Evolutionary conservation across 768 basidiomycete species (phyloP).

Genomic region (Arthromyces matolae): DNA sequence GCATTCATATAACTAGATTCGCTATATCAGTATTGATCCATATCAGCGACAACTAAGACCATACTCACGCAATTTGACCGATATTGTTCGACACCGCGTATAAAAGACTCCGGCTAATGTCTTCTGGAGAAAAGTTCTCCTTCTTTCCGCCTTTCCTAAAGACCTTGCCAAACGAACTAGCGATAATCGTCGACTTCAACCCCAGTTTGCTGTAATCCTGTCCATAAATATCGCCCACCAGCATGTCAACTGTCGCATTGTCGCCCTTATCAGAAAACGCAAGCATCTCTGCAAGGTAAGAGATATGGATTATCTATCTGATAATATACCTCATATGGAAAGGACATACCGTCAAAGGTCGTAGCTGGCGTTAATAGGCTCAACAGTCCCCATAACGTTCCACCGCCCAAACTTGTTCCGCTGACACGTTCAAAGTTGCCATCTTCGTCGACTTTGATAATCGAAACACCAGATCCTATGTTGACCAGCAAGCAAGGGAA

Average conservation of each 20-base stretch:
- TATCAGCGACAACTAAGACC: constrained; percentile 1
- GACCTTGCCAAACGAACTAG: constrained; percentile 97
- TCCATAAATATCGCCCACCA: constrained; percentile 99
- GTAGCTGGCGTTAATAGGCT: constrained; percentile 93
- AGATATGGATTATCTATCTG: constrained; percentile 1
- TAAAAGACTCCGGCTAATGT: constrained; percentile 90
- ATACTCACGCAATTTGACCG: constrained; percentile 95
- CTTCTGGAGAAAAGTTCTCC: constrained; percentile 79
- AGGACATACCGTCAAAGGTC: constrained; percentile 89
- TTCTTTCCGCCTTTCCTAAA: constrained; percentile 87
- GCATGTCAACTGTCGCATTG: constrained; percentile 94
- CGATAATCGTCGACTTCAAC: constrained; percentile 96
- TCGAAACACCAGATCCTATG: constrained; percentile 95
- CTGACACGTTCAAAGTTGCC: constrained; percentile 95
- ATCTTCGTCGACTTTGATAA: constrained; percentile 95
- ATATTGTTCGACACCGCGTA: constrained; percentile 99
- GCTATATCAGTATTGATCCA: constrained; percentile 4
- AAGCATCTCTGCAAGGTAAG: constrained; percentile 76
- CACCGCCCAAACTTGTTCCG: constrained; percentile 95
- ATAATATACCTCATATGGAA: constrained; percentile 4
- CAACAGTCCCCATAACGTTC: constrained; percentile 94
- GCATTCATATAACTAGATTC: constrained; percentile 92
- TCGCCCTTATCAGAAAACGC: constrained; percentile 90
- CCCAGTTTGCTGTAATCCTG: constrained; percentile 94
- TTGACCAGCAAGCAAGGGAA: constrained; percentile 96